These are phyloP conservation scores for Dalechampia spathulata DNA, from an alignment of 441 rosid species.

Conservation along the genomic window DNA sequence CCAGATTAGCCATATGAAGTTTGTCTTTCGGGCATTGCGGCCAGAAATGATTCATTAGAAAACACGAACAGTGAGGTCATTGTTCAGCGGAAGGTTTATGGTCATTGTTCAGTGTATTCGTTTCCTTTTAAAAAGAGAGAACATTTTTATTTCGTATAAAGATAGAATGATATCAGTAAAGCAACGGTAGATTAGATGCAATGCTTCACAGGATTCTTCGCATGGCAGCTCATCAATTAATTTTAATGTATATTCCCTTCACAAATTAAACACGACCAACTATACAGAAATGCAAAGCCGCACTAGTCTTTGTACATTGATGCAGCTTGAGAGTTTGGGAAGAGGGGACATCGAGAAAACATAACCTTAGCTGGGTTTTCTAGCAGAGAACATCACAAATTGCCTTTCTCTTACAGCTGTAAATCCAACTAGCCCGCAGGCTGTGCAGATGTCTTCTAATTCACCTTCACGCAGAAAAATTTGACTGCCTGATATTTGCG, in stretches of 20 bases:
- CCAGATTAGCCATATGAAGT: too few relatives aligned
- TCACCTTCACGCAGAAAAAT: constrained; percentile 48
- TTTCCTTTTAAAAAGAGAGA: too few relatives aligned
- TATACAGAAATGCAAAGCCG: background rate
- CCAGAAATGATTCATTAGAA: background rate
- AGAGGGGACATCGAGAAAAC: background rate
- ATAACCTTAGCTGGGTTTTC: constrained; percentile 42
- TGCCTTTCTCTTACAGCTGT: constrained; percentile 42
- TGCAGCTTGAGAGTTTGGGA: background rate
- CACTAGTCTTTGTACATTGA: background rate
- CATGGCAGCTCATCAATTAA: background rate
- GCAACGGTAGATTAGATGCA: too few relatives aligned
- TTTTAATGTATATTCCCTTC: background rate
- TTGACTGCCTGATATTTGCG: constrained; percentile 41
- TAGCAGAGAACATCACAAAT: constrained; percentile 68
- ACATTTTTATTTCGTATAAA: too few relatives aligned
- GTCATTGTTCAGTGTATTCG: too few relatives aligned
- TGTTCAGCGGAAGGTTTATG: background rate
- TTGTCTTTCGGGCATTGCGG: too few relatives aligned
- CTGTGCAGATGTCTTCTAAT: constrained; percentile 62
- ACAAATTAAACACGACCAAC: background rate
- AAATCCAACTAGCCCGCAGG: constrained; percentile 65
- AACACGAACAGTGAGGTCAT: too few relatives aligned
- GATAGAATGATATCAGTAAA: too few relatives aligned
- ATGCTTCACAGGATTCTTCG: too few relatives aligned